Evolutionary conservation across 257 asterid species (phyloP), one percentile per base, ranked within the genome.

Genomic region (Euphrasia confusa): DNA sequence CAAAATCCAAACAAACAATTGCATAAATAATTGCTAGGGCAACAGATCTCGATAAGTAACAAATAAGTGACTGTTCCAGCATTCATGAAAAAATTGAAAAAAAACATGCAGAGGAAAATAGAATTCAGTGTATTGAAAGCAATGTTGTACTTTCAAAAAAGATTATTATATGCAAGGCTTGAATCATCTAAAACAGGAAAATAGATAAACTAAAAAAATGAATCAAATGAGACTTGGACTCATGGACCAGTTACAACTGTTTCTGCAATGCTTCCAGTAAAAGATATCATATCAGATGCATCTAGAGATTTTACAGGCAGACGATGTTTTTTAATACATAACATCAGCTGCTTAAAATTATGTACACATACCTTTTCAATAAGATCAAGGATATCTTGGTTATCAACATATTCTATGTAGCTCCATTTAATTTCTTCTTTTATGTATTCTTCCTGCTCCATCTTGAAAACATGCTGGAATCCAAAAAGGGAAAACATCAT

Each of bases 341-440:
- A 65, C 55, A 42, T 50, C 4, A 53, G 18, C 21, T 28, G 52
- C 52, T 66, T 17, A 67, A 67, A 52, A 61, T 57, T 56, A 72
- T 50, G 58, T 52, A 61, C 60, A 45, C 61, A 67, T 75, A 89
- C 97, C 97, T 89, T 89, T 79, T 89, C 97, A 56, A 89, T 83
- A 67, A 89, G 95, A 77, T 89, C 97, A 71, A 89, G 75, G 75
- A 84, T 88, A 70, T 89, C 97, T 77, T 87, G 95, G 76, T 89
- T 89, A 78, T 89, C 97, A 63, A 89, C 88, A 54, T 79, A 89
- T 67, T 89, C 91, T 45, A 89, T 86, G 85, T 86, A 89, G 83
- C 94, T 89, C 97, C 97, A 89, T 65, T 84, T 82, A 63, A 89
- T 89, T 79, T 78, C 90, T 77, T 89, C 97, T 71, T 78, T 89